Evolutionary conservation across 1,139 yeast species (phyloP), one percentile per base, ranked within the genome.

Genomic region (Nakaseomyces uthaithaninus): DNA sequence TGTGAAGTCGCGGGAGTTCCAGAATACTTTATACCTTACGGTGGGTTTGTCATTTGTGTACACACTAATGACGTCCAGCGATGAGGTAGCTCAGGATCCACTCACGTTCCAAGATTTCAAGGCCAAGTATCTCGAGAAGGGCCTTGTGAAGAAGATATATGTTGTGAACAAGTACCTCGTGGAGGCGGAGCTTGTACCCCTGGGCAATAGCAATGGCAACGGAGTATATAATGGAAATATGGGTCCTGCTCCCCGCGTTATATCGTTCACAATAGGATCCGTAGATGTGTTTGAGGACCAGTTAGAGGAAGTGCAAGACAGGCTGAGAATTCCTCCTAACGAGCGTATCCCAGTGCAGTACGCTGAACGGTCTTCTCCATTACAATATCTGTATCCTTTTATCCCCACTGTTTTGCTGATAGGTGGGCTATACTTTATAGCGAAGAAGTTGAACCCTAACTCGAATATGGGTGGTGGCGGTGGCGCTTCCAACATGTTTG

Each of bases 21-120:
- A 58, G 16, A 64, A 63, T 49, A 50, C 67, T 3, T 38, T 64
- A 15, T 63, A 60, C 41, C 50, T 61, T 49, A 63, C 68, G 42
- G 51, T 61, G 10, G 65, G 68, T n/a, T 63, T 65, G 33, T 58
- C 68, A 8, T 44, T 67, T 6, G 47, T 66, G 11, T 55, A 63
- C 43, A 59, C 64, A 27, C 44, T 66, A 18, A 45, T 62, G 40
- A 55, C 58, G 15, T 51, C 64, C 18, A 38, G 42, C 31, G 62
- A 56, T 34, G 53, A 62, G 19, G 70, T 63, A 22, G 48, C 51
- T 4, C 48, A 53, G 4, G 58, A 64, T 26, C 73, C 74, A 48
- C 68, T 91, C 48, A 82, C 96, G 2, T 86, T 85, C 73, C 96
- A 89, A 63, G 95, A 86, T 59, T 91, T 91, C 69, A 83, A 84